A percentile compares a stretch with the other conserved stretches of the same genome.
Conservation (phyloP, 1,284 basidiomycete genomes). For the Cryptococcus sp. region DNA sequence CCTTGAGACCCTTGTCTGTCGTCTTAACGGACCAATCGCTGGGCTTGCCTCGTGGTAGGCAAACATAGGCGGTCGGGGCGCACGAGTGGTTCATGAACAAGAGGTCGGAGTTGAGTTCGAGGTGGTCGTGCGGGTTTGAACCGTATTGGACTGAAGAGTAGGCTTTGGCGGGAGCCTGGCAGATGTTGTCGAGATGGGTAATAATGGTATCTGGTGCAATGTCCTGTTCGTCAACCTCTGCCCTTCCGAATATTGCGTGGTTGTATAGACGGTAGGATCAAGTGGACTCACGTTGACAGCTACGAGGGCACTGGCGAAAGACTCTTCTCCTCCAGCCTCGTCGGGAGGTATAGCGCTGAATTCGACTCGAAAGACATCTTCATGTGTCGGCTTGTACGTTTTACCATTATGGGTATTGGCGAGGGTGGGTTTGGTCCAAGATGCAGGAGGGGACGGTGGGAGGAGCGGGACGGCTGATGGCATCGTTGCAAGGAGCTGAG, state of each 20-base stretch:
- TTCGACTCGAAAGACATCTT: constrained; percentile 37
- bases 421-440: constrained; percentile 38
- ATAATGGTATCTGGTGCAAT: constrained; percentile 32
- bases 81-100: constrained; percentile 65
- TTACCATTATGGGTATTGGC: constrained; percentile 31
- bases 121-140: constrained; percentile 52
- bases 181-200: constrained; percentile 33
- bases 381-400: constrained; percentile 40
- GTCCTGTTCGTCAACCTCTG: constrained; percentile 32
- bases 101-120: constrained; percentile 62
- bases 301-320: constrained; percentile 37
- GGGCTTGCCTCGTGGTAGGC: constrained; percentile 50
- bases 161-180: constrained; percentile 39
- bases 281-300: constrained; percentile 33
- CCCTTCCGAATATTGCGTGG: too few relatives aligned
- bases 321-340: constrained; percentile 22
- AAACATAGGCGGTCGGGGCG: constrained; percentile 57
- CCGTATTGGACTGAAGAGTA: constrained; percentile 48
- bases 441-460: constrained; percentile 12
- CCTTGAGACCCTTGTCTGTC: constrained; percentile 31
- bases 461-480: constrained; percentile 22
- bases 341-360: constrained; percentile 19
- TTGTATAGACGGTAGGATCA: not conserved
- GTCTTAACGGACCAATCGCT: constrained; percentile 50
- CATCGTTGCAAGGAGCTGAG: constrained; percentile 13